Conservation (phyloP, 208 protist species). For the Leishmania aethiopica region DNA sequence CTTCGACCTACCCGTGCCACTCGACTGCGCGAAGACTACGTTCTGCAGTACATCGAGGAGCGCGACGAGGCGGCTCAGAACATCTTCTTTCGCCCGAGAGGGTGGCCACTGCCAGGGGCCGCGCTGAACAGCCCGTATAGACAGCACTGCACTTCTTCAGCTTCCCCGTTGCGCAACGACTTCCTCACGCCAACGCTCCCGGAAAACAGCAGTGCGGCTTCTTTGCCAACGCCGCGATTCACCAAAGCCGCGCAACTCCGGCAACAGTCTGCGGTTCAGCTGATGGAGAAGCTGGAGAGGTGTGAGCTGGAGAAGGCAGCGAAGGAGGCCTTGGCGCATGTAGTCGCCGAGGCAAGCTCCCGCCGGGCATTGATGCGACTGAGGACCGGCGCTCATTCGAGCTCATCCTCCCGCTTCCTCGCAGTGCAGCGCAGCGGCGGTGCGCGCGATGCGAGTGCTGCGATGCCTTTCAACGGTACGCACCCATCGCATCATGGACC, state of each 20-base stretch:
- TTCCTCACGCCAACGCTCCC: background rate
- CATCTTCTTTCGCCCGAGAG: constrained; percentile 21
- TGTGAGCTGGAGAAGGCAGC: background rate
- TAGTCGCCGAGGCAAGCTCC: background rate
- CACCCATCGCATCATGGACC: background rate
- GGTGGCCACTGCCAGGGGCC: background rate
- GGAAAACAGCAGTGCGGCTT: background rate
- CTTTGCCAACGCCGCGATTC: constrained; percentile 5
- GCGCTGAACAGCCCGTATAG: background rate
- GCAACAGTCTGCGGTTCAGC: constrained; percentile 10
- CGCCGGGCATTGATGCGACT: background rate
- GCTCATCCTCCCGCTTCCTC: background rate
- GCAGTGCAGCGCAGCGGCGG: background rate
- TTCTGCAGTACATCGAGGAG: constrained; percentile 9
- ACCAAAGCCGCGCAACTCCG: constrained; percentile 35
- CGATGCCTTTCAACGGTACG: background rate
- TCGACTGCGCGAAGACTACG: constrained; percentile 13
- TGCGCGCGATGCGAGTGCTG: background rate
- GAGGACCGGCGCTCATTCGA: background rate
- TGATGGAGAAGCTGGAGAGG: constrained; percentile 13
- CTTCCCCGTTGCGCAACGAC: background rate
- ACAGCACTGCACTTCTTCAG: background rate
- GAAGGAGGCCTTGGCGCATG: background rate
- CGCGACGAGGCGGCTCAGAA: constrained; percentile 22
- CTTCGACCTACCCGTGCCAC: constrained; percentile 21